phyloP scores from a whole-genome alignment of 2,329 filamentous ascomycete genomes.

The Alternaria novae-zelandiae region DNA sequence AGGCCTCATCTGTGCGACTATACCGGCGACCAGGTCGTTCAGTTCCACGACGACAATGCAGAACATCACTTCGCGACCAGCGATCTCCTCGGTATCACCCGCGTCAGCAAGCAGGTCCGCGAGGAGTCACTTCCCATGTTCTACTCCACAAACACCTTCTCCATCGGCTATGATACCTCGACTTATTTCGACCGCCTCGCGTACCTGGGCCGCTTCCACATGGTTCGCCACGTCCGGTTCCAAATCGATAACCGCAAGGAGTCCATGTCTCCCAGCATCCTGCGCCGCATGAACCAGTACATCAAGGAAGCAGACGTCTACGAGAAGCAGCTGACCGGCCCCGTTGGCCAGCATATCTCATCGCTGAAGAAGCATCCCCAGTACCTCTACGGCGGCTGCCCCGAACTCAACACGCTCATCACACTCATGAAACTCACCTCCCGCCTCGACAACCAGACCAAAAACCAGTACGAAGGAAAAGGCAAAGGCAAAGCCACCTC shows the following conservation, averaged over 20 bases:
- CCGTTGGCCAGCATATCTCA: not conserved
- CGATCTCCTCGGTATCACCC: conserved; percentile 14
- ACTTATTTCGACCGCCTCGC: conserved; percentile 27
- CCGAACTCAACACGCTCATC: conserved; percentile 14
- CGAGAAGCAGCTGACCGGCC: not conserved
- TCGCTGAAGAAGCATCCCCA: conserved; percentile 1
- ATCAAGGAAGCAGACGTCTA: conserved; percentile 16
- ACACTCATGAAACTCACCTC: conserved; percentile 21
- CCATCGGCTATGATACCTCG: conserved; percentile 14
- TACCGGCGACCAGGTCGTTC: not conserved
- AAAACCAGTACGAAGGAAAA: not conserved
- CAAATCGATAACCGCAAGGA: conserved; percentile 7
- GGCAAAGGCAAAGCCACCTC: not conserved
- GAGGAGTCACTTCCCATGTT: conserved; percentile 24
- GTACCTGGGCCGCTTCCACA: conserved; percentile 24
- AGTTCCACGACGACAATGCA: conserved; percentile 27
- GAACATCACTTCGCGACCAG: conserved; percentile 9
- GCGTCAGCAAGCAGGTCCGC: conserved; percentile 21
- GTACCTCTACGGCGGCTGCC: conserved; percentile 9
- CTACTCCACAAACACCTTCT: conserved; percentile 29
- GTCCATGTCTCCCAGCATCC: not conserved
- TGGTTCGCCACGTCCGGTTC: conserved; percentile 26
- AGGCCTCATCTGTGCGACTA: conserved; percentile 22
- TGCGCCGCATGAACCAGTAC: conserved; percentile 16
- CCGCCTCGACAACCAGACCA: not conserved